Base-by-base conservation (phyloP, 495 filamentous ascomycete genomes). In the Cladorrhinum samala region DNA sequence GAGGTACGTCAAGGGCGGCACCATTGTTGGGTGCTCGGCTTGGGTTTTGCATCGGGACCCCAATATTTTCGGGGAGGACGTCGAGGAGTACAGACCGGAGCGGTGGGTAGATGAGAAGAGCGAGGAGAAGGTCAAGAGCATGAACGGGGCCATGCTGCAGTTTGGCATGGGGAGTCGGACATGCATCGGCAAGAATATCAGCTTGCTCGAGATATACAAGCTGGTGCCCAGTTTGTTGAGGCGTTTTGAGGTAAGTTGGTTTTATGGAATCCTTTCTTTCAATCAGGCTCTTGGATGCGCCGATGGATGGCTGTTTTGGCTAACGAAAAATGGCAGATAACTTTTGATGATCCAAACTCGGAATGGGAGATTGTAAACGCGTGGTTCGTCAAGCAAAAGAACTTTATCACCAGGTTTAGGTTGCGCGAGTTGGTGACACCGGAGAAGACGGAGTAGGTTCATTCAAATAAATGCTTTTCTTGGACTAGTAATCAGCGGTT, bases 131-230 rank as follows among this genome's bases (percentile, higher is more conserved):
- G 62, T 79, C 27, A 78, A 77, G 56, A 66, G 69, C 40, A 85
- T 83, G 77, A 77, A 79, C 54, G 78, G 77, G 13, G 70, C 60
- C 25, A 78, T 86, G 74, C 68, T 85, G 53, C 82, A 84, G 41
- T 84, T 84, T 61, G 77, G 81, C 9, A 77, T 77, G 68, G 82
- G 82, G 0, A 67, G 74, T 16, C 65, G 81, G 56, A 83, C 78
- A n/a, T 85, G 82, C 54, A 83, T 85, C 59, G 82, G 83, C 44
- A 84, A 82, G 71, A 90, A 91, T 58, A 83, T 91, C 51, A 82
- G 80, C 49, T 63, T 86, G 68, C 55, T 91, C 66, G 87, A 91
- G 76, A 84, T 90, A 48, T 87, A 88, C 56, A 91, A 91, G 73
- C 60, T 91, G 50, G 81, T 90, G 48, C 86, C 88, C 38, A 86